A percentile compares a stretch with the other conserved stretches of the same genome.
Evolutionary conservation across 1,284 basidiomycete species (phyloP).

Genomic region (Leccinum ponderosum): DNA sequence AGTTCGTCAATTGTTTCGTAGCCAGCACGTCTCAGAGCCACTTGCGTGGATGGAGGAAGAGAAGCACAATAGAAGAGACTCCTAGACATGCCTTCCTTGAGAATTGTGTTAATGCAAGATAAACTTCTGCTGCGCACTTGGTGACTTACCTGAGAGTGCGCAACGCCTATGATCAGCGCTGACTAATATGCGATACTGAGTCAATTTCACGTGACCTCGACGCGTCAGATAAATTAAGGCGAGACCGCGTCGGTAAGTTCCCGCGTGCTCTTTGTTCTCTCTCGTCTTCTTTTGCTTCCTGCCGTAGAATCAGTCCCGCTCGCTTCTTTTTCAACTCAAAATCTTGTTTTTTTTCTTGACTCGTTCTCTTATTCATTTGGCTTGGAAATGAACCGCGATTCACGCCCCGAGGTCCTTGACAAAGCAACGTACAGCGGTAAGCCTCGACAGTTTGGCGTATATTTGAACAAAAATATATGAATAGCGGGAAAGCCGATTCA

Average conservation of each 20-base stretch:
- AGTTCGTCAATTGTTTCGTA: slow-evolving; percentile 54
- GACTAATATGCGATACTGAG: slow-evolving; percentile 2
- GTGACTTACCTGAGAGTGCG: background rate
- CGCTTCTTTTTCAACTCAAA: slow-evolving; percentile 5
- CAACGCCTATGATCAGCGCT: slow-evolving; percentile 13
- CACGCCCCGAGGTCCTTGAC: slow-evolving; percentile 18
- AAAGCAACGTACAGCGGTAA: slow-evolving; percentile 15
- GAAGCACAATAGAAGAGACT: slow-evolving; percentile 31
- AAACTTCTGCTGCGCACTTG: background rate
- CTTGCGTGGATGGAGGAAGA: slow-evolving; percentile 27
- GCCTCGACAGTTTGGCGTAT: slow-evolving; percentile 3
- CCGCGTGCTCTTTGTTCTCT: slow-evolving; percentile 20
- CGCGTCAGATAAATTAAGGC: slow-evolving; percentile 36
- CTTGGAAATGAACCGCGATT: slow-evolving; percentile 29
- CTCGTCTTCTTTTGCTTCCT: slow-evolving; percentile 19
- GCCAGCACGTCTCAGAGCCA: slow-evolving; percentile 47
- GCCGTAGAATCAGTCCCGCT: slow-evolving; percentile 18
- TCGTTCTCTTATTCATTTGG: background rate
- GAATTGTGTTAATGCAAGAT: slow-evolving; percentile 2
- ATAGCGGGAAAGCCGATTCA: slow-evolving; percentile 9
- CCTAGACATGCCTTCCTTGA: slow-evolving; percentile 25
- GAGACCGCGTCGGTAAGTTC: slow-evolving; percentile 7
- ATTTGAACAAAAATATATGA: background rate
- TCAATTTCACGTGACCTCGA: slow-evolving; percentile 33
- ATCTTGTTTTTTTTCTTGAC: slow-evolving; percentile 4